Conservation (phyloP, 2,329 filamentous ascomycete genomes). For the Thielaviopsis populi region DNA sequence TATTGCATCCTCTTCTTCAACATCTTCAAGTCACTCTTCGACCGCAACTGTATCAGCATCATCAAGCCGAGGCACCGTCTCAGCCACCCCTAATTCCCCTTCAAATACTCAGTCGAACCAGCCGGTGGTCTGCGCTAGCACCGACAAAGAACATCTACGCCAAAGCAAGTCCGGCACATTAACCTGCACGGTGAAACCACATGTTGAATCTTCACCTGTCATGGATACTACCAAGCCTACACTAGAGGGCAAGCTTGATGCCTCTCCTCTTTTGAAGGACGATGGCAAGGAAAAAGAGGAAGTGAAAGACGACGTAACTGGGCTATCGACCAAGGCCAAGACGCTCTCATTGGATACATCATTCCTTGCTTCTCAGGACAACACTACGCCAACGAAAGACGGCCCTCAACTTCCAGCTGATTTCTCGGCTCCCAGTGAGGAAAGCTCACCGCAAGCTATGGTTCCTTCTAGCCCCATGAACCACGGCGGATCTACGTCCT, state of each 20-base stretch:
- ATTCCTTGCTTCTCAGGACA: background rate
- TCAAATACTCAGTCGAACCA: background rate
- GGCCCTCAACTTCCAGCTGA: background rate
- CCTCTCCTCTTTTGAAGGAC: background rate
- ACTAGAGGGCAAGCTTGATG: background rate
- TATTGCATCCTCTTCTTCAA: constrained; percentile 21
- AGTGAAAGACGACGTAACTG: background rate
- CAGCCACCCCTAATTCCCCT: background rate
- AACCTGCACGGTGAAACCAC: constrained; percentile 11
- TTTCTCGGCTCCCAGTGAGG: background rate
- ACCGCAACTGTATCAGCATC: constrained; percentile 23
- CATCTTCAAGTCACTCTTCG: constrained; percentile 23
- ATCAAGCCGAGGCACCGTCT: constrained; percentile 23
- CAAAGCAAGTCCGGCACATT: background rate
- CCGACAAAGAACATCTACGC: background rate
- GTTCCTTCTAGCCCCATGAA: constrained; percentile 8
- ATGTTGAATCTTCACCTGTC: background rate
- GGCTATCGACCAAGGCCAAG: background rate
- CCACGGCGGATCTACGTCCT: constrained; percentile 21
- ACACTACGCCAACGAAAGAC: background rate
- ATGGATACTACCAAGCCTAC: background rate
- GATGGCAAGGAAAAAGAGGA: background rate
- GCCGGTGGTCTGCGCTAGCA: background rate
- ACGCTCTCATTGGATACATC: background rate
- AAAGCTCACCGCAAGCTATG: background rate